Percentiles rank a stretch among this genome's conserved stretches.
These are phyloP conservation scores for Malus fusca DNA, from an alignment of 306 rosid genomes.

Conservation along the genomic window DNA sequence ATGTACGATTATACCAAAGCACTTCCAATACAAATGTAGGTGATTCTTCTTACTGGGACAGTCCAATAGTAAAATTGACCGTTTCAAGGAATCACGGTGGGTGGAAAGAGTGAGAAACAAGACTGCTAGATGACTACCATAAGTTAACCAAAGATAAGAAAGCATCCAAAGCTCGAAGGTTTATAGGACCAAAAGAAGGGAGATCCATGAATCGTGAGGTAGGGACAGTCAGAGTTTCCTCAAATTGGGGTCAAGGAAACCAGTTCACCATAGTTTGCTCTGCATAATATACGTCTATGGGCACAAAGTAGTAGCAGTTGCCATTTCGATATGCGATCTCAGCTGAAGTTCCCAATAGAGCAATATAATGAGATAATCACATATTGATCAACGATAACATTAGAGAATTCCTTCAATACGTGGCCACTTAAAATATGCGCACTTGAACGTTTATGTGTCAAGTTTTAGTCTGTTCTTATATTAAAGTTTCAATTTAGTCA, in stretches of 20 bases:
- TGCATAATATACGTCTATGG: neutral
- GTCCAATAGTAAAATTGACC: too few species aligned
- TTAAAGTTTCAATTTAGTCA: neutral
- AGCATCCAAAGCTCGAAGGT: neutral
- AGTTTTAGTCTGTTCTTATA: neutral
- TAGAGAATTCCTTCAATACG: neutral
- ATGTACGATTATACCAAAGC: neutral
- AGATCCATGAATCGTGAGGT: neutral
- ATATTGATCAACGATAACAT: neutral
- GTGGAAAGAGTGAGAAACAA: neutral
- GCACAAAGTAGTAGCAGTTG: neutral
- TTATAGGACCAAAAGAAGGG: neutral
- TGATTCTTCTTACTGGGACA: too few species aligned
- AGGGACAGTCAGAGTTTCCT: too few species aligned
- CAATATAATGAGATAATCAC: neutral
- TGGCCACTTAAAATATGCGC: neutral
- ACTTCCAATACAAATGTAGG: too few species aligned
- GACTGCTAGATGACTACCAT: neutral
- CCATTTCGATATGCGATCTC: neutral
- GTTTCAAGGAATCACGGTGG: neutral
- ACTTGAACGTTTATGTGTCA: neutral
- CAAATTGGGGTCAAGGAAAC: neutral
- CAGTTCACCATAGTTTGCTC: neutral
- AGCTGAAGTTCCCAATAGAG: neutral
- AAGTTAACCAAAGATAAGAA: neutral